phyloP scores from a whole-genome alignment of 2,329 filamentous ascomycete species.

The Aaosphaeria arxii region DNA sequence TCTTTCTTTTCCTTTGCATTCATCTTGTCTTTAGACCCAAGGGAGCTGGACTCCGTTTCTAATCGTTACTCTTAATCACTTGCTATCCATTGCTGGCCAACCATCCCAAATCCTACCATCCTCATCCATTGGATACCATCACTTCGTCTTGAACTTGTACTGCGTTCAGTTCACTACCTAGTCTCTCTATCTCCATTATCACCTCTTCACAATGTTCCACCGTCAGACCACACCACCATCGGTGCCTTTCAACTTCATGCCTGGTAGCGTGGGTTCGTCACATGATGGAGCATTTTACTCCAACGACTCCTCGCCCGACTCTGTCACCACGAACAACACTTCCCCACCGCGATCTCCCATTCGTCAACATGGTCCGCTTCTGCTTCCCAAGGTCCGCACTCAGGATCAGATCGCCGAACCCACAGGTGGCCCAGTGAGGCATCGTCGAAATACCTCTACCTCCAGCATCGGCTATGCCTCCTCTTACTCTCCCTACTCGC shows the following conservation, averaged over 20 bases:
- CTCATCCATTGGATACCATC: constrained; percentile 7
- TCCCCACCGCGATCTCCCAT: constrained; percentile 66
- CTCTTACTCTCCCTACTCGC: constrained; percentile 51
- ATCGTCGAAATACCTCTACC: constrained; percentile 54
- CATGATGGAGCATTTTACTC: constrained; percentile 64
- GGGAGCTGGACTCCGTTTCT: constrained; percentile 46
- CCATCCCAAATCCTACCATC: background rate
- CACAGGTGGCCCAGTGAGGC: constrained; percentile 54
- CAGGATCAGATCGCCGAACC: constrained; percentile 77
- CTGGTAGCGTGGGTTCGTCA: constrained; percentile 39
- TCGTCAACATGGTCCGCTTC: constrained; percentile 72
- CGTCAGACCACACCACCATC: constrained; percentile 46
- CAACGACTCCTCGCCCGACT: constrained; percentile 66
- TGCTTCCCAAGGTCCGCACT: constrained; percentile 80
- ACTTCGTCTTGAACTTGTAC: background rate
- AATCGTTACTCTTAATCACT: constrained; percentile 39
- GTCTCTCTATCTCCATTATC: constrained; percentile 2
- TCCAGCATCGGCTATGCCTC: constrained; percentile 36
- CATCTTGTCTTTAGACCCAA: constrained; percentile 38
- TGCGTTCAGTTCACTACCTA: constrained; percentile 36
- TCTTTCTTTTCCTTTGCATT: constrained; percentile 27
- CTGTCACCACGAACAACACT: constrained; percentile 66
- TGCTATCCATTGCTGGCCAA: constrained; percentile 4
- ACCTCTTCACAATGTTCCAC: constrained; percentile 38
- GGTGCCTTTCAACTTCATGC: constrained; percentile 34